A percentile compares a stretch with the other conserved stretches of the same genome.
Conservation (phyloP, 768 basidiomycete genomes). For the Rhizopogon vinicolor region DNA sequence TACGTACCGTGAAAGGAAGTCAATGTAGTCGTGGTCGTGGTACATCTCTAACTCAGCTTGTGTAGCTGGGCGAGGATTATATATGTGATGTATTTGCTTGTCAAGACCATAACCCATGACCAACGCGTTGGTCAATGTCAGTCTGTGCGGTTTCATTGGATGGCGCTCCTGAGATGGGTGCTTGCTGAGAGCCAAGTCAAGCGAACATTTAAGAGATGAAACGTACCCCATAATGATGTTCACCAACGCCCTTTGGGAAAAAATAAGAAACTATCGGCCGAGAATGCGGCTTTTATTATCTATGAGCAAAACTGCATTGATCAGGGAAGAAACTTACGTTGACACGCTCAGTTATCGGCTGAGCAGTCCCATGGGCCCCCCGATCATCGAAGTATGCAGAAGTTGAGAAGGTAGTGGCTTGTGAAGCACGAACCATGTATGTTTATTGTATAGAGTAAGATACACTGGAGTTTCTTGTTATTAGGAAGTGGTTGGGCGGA, state of each 20-base stretch:
- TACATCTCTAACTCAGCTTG: slow-evolving; percentile 86
- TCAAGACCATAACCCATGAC: slow-evolving; percentile 96
- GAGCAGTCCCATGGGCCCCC: slow-evolving; percentile 62
- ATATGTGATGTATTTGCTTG: slow-evolving; percentile 90
- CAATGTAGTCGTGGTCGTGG: slow-evolving; percentile 93
- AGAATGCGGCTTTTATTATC: slow-evolving; percentile 23
- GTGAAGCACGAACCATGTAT: slow-evolving; percentile 32
- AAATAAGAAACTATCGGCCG: slow-evolving; percentile 94
- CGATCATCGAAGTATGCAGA: slow-evolving; percentile 74
- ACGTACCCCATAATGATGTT: slow-evolving; percentile 93
- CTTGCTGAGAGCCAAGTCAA: slow-evolving; percentile 4
- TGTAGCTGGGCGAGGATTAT: slow-evolving; percentile 84
- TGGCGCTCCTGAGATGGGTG: slow-evolving; percentile 72
- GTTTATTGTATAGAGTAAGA: neutral
- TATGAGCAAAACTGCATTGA: slow-evolving; percentile 8
- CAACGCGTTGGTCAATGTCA: slow-evolving; percentile 94
- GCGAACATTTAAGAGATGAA: neutral
- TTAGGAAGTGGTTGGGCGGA: neutral
- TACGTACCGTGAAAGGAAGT: slow-evolving; percentile 84
- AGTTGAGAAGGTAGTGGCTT: slow-evolving; percentile 62
- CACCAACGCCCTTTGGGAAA: slow-evolving; percentile 89
- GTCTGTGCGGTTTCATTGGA: slow-evolving; percentile 96
- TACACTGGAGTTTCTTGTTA: neutral
- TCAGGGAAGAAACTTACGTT: slow-evolving; percentile 46
- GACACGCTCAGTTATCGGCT: slow-evolving; percentile 76